phyloP scores from a whole-genome alignment of 352 stramenopile species.

The Phytophthora sp. region DNA sequence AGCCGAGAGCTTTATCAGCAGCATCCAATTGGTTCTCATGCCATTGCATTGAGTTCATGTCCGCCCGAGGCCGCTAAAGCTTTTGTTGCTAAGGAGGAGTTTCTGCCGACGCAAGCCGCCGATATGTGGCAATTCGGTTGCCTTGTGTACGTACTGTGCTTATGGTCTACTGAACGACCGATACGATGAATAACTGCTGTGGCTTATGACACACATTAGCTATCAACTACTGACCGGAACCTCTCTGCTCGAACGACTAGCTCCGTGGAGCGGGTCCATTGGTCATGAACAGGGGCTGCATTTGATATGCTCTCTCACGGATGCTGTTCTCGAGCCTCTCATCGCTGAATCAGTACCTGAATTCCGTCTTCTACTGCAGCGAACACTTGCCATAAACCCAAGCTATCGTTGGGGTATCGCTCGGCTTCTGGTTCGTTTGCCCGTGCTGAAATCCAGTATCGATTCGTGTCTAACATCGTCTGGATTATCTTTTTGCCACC shows the following conservation, averaged over 20 bases:
- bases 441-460: neutral
- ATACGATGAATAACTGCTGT: neutral
- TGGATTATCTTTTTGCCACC: neutral
- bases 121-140: constrained; percentile 85
- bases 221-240: constrained; percentile 58
- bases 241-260: constrained; percentile 50
- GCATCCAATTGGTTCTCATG: constrained; percentile 31
- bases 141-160: constrained; percentile 51
- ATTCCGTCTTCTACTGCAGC: constrained; percentile 51
- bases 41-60: constrained; percentile 39
- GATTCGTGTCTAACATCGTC: neutral
- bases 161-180: neutral
- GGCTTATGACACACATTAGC: constrained; percentile 36
- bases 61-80: constrained; percentile 57
- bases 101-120: constrained; percentile 49
- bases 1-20: constrained; percentile 49
- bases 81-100: constrained; percentile 50
- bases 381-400: constrained; percentile 50
- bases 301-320: constrained; percentile 61
- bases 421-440: constrained; percentile 44
- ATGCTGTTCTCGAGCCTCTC: constrained; percentile 46
- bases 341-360: constrained; percentile 40
- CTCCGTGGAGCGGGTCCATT: constrained; percentile 49
- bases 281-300: constrained; percentile 50
- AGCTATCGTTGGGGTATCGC: constrained; percentile 60